Evolutionary conservation across 495 filamentous ascomycete species (phyloP).

Genomic region (Bathelium albidoporum): DNA sequence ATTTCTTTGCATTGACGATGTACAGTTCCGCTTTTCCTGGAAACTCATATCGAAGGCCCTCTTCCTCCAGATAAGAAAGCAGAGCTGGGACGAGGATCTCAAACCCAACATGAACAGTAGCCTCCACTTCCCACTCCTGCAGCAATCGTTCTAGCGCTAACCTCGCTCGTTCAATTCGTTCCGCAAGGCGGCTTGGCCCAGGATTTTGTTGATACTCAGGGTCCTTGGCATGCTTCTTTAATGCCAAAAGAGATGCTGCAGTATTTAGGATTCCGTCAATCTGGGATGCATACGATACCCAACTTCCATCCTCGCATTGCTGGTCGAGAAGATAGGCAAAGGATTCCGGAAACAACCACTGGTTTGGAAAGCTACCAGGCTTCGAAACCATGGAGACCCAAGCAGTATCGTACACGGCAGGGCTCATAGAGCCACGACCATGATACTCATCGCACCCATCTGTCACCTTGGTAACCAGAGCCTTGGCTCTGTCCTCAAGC

Average conservation of each 20-base stretch:
- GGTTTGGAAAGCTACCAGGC: slow-evolving; percentile 5
- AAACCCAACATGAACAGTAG: slow-evolving; percentile 31
- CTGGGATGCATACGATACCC: slow-evolving; percentile 23
- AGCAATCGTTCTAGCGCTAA: slow-evolving; percentile 19
- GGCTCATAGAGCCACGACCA: slow-evolving; percentile 18
- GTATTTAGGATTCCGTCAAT: slow-evolving; percentile 33
- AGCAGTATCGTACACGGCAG: slow-evolving; percentile 37
- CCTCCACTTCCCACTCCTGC: slow-evolving; percentile 24
- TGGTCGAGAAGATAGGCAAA: slow-evolving; percentile 25
- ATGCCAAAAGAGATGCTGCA: slow-evolving; percentile 25
- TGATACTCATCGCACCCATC: neutral
- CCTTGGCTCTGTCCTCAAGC: neutral
- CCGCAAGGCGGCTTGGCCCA: neutral
- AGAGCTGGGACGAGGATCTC: slow-evolving; percentile 32
- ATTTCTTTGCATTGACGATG: slow-evolving; percentile 17
- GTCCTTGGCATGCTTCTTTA: slow-evolving; percentile 14
- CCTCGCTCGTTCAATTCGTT: slow-evolving; percentile 4
- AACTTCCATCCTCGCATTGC: slow-evolving; percentile 25
- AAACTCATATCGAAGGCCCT: slow-evolving; percentile 20
- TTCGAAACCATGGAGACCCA: slow-evolving; percentile 38
- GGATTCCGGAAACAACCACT: slow-evolving; percentile 32
- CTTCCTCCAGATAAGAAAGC: slow-evolving; percentile 15
- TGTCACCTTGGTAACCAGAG: neutral
- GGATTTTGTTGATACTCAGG: neutral
- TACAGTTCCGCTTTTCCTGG: slow-evolving; percentile 13